Percentiles rank a stretch among this genome's conserved stretches.
phyloP scores from a whole-genome alignment of 2,329 filamentous ascomycete genomes.

The Grosmannia penicillata region DNA sequence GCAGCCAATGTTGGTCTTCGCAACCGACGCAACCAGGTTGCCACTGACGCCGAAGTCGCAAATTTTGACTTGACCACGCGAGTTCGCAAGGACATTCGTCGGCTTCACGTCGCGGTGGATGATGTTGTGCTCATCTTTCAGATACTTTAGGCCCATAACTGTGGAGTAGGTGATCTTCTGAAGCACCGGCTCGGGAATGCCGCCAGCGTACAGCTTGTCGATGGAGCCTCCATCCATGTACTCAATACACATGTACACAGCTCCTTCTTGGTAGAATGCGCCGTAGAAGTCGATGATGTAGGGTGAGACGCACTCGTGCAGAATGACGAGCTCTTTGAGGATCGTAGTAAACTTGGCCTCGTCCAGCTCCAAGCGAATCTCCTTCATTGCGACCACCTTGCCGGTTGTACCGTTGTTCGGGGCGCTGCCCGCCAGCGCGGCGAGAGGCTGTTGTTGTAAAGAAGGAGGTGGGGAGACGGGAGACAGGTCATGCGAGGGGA shows the following conservation, averaged over 20 bases:
- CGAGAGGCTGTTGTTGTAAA: constrained; percentile 17
- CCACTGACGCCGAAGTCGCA: constrained; percentile 97
- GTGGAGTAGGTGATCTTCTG: constrained; percentile 85
- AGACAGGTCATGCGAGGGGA: background rate
- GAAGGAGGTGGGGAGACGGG: constrained; percentile 5
- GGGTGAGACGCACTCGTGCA: constrained; percentile 87
- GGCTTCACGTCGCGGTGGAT: constrained; percentile 98
- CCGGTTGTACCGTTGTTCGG: constrained; percentile 41
- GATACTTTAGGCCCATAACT: constrained; percentile 74
- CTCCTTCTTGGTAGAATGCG: constrained; percentile 96
- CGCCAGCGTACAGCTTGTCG: constrained; percentile 85
- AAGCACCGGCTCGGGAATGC: constrained; percentile 76
- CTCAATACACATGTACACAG: constrained; percentile 98
- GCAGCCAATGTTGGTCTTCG: constrained; percentile 96
- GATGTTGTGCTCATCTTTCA: constrained; percentile 98
- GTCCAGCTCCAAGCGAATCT: constrained; percentile 87
- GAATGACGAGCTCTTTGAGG: constrained; percentile 90
- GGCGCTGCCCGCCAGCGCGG: constrained; percentile 6
- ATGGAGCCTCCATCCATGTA: constrained; percentile 98
- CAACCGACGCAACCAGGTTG: constrained; percentile 92
- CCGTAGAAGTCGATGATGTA: constrained; percentile 99
- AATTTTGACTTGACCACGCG: constrained; percentile 83
- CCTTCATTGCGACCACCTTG: constrained; percentile 96
- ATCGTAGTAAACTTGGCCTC: constrained; percentile 95
- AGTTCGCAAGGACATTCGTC: constrained; percentile 94